Evolutionary conservation across 805 yeast genomes (phyloP), one percentile per base, ranked within the genome.

Genomic region (Metschnikowia rubicola): DNA sequence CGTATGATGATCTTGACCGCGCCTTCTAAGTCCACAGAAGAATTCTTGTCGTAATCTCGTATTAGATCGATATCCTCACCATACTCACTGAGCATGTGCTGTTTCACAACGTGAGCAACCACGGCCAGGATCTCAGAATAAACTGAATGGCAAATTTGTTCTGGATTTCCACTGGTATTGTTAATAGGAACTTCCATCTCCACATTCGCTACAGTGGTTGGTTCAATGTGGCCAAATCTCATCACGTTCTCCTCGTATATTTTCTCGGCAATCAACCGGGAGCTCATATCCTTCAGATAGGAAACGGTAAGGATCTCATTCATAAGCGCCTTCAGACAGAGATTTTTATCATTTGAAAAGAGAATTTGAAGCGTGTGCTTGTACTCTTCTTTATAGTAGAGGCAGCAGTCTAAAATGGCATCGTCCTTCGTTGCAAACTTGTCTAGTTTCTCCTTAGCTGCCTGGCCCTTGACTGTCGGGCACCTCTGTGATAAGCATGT

Each of bases 341-440:
- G 70, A 60, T 90, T 91, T 55, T 82, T 85, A 62, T 91, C 97
- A 61, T 91, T 87, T 0, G 96, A 84, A 49, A 90, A 58, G 26
- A 88, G 62, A 2, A 90, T 75, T 8, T 84, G 85, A 19, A 72
- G 55, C 10, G 63, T 56, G 4, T 64, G 55, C 3, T 63, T 56
- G 42, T 62, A 53, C 11, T 65, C 63, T 10, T 68, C 64, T 50
- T 77, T 73, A 47, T 84, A 81, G 59, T 77, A 89, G 26, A 85
- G 58, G 56, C 95, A 86, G 61, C 96, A 89, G 62, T 91, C 97
- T 36, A 90, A 65, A 51, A 91, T 90, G 0, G 96, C 77, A 58
- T 90, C 96, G 64, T 91, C 97, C 48, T 86, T 83, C 0, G 44
- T 44, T 1, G 81, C 62, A 2, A 57, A 43, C 8, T 61, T 59